These are phyloP conservation scores for Plasmodium ovale DNA, from an alignment of 169 alveolate species.

Conservation along the genomic window DNA sequence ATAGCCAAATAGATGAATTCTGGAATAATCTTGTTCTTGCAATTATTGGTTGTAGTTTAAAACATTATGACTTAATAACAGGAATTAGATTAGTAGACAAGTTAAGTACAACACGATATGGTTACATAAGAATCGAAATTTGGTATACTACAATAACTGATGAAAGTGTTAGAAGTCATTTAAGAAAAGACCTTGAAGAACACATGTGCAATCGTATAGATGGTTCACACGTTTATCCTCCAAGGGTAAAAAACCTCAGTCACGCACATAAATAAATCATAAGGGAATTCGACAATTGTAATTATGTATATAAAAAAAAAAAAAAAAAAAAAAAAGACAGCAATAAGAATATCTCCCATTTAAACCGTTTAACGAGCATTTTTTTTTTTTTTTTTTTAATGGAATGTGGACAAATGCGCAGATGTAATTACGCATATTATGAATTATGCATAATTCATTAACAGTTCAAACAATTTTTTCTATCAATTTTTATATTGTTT, in stretches of 20 bases:
- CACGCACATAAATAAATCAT: conserved; percentile 54
- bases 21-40: conserved; percentile 90
- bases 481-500: not conserved
- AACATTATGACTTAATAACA: conserved; percentile 82
- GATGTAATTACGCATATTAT: not conserved
- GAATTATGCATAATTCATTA: conserved; percentile 13
- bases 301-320: not conserved
- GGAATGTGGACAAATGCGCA: not conserved
- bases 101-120: conserved; percentile 73
- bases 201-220: conserved; percentile 79
- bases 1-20: conserved; percentile 84
- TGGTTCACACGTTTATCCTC: conserved; percentile 79
- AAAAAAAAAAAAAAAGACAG: not conserved
- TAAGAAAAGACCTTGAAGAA: conserved; percentile 77
- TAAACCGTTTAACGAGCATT: not conserved
- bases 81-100: conserved; percentile 87
- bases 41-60: conserved; percentile 85
- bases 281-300: not conserved
- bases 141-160: conserved; percentile 80
- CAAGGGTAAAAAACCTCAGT: conserved; percentile 75
- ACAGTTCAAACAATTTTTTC: not conserved
- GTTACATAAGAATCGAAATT: conserved; percentile 79
- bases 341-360: no score
- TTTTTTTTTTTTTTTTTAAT: no score
- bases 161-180: conserved; percentile 68